Evolutionary conservation across 495 filamentous ascomycete genomes (phyloP), one percentile per base, ranked within the genome.

Genomic region (Xylaria curta): DNA sequence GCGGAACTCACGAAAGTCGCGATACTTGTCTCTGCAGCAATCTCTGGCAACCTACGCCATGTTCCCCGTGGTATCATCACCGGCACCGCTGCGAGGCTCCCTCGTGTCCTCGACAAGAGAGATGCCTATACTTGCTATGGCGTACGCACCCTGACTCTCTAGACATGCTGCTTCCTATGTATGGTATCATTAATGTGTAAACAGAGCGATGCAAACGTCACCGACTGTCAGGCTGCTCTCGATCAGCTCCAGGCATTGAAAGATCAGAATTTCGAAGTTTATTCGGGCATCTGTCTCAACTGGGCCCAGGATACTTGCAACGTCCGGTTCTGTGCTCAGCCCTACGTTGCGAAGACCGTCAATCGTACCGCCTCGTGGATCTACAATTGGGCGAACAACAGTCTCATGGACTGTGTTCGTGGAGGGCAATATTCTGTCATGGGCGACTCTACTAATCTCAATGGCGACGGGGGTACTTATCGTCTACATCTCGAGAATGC

Each of bases 91-190:
- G 21, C 40, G 26, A 19, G 12, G 31, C 58, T 46, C 7, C 36
- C 62, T 24, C 59, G 33, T 38, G 8, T 28, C 47, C 75, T 79
- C 9, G 60, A 67, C 51, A 79, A 77, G 44, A 74, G 77, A 69
- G 77, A 79, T 68, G 77, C 77, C 28, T 79, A 67, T 54, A 72
- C 72, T 36, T 79, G 77, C 24, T 79, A 79, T 38, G 77, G 77
- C 7, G 77, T 79, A 77, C 64, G 75, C n/a, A 70, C 15, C 54
- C 8, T 73, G 58, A 69, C 33, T 36, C 19, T 15, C 44, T 33
- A 36, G 1, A 62, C 60, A 31, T 49, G 42, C 10, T 59, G 66
- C 54, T 70, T 72, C 72, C 51, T 69, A 15, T 6, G 12, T 51
- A 54, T 13, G 1, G 17, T 15, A 10, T 49, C 19, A 9, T 40